Evolutionary conservation across 75 land plant genomes (phyloP), one percentile per base, ranked within the genome.

Genomic region (Chamaecyparis obtusa): DNA sequence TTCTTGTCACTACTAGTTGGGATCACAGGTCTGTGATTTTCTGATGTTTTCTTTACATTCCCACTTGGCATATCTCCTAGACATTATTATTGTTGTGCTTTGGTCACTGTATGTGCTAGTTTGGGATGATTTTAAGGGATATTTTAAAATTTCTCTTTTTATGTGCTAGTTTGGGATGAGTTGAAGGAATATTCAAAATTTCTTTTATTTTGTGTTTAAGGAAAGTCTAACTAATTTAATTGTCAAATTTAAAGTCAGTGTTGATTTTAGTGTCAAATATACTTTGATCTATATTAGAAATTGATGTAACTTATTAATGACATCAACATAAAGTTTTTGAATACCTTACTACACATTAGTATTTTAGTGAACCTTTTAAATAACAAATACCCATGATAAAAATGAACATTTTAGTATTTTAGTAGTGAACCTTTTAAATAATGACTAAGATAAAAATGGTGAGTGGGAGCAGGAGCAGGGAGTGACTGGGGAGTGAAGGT

Each of bases 1-100:
- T 98, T 90, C 92, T 92, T 87, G 99, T 95, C 14, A 95, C 99
- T 43, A 99, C 97, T 89, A 99, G 99, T 33, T 98, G 99, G 99
- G 99, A 98, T 85, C 93, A 94, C 87, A 88, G 99, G 99, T 96
- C 86, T 30, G 87, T 87, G 54, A 85, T 72, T 14, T 86, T 86
- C n/a, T n/a, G n/a, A n/a, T 5, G 27, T 79, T 46, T 4, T 39
- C 39, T 85, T 43, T 48, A 83, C 27, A 2, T 9, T 43, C 43
- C 21, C 48, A 30, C 35, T 30, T n/a, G 19, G 15, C 56, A 32
- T n/a, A 39, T 46, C 57, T 46, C 87, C 64, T 49, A 30, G 3
- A 77, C 33, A 32, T 13, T 11, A 11, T 74, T 74, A 74, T 30
- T 33, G 33, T 15, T 74, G 11, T 74, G 14, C 9, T 9, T 30